phyloP scores from a whole-genome alignment of 1,284 basidiomycete species.

The Melampsora abietis-canadensis region DNA sequence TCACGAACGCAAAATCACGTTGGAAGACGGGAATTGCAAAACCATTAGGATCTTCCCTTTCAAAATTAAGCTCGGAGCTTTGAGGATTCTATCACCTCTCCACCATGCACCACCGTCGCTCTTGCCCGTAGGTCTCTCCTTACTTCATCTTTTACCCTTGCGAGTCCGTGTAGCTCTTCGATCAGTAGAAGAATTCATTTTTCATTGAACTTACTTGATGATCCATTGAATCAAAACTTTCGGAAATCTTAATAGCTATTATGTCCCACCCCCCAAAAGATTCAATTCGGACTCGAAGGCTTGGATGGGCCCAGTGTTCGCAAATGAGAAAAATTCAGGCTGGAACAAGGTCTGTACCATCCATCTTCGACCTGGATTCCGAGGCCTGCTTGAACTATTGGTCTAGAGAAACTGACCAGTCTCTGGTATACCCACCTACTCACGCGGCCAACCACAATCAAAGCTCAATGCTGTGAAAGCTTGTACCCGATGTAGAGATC shows the following conservation, averaged over 20 bases:
- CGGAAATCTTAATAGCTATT: not conserved
- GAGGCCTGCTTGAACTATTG: too few relatives aligned
- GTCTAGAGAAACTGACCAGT: too few relatives aligned
- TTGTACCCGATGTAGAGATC: conserved; percentile 24
- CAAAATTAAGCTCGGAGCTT: not conserved
- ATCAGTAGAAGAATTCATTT: too few relatives aligned
- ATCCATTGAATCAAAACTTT: too few relatives aligned
- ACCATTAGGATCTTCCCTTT: not conserved
- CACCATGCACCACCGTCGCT: not conserved
- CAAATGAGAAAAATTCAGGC: conserved; percentile 21
- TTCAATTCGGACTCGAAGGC: conserved; percentile 4
- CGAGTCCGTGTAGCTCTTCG: too few relatives aligned
- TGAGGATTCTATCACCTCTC: not conserved
- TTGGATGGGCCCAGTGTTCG: conserved; percentile 34
- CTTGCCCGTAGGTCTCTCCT: not conserved
- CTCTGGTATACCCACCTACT: too few relatives aligned
- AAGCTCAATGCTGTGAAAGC: conserved; percentile 33
- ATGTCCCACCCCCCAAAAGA: not conserved
- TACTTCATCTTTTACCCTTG: not conserved
- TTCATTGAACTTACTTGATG: too few relatives aligned
- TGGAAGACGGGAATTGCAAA: too few relatives aligned
- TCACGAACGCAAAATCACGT: too few relatives aligned
- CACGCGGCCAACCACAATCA: not conserved
- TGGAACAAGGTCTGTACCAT: conserved; percentile 19
- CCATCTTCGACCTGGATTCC: too few relatives aligned